Evolutionary conservation across 2,329 filamentous ascomycete genomes (phyloP).

Genomic region (Fusarium camptoceras): DNA sequence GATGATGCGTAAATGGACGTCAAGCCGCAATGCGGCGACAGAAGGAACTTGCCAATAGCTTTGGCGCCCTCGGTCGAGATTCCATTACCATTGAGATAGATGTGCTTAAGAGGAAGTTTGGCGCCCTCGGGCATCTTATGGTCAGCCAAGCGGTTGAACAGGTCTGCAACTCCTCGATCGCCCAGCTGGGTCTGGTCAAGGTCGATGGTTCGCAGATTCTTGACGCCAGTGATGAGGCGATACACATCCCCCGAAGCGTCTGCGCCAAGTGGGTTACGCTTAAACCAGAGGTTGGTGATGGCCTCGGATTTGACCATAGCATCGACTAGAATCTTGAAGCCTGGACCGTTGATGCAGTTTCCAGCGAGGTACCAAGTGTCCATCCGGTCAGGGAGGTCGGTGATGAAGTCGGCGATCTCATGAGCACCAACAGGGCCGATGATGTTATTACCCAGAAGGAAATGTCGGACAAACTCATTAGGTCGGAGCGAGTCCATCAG

Average conservation of each 20-base stretch:
- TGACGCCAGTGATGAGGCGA: conserved; percentile 57
- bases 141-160: conserved; percentile 55
- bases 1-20: conserved; percentile 54
- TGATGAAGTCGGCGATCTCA: conserved; percentile 59
- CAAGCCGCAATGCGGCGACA: conserved; percentile 49
- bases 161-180: conserved; percentile 57
- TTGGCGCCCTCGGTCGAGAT: conserved; percentile 48
- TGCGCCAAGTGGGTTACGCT: conserved; percentile 63
- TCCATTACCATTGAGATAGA: conserved; percentile 55
- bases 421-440: conserved; percentile 62
- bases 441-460: conserved; percentile 66
- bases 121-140: conserved; percentile 46
- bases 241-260: conserved; percentile 55
- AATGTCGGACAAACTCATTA: conserved; percentile 62
- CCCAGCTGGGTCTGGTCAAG: conserved; percentile 66
- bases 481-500: conserved; percentile 61
- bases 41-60: conserved; percentile 51
- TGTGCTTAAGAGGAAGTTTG: conserved; percentile 50
- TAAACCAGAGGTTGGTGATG: conserved; percentile 65
- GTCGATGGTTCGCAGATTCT: conserved; percentile 61
- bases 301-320: conserved; percentile 57
- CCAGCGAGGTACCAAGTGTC: conserved; percentile 68
- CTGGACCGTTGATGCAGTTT: conserved; percentile 61
- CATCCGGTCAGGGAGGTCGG: conserved; percentile 59
- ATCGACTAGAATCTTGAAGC: conserved; percentile 58